A percentile compares a stretch with the other conserved stretches of the same genome.
Evolutionary conservation across 1,284 basidiomycete genomes (phyloP).

Genomic region (Volvariella surrecta): DNA sequence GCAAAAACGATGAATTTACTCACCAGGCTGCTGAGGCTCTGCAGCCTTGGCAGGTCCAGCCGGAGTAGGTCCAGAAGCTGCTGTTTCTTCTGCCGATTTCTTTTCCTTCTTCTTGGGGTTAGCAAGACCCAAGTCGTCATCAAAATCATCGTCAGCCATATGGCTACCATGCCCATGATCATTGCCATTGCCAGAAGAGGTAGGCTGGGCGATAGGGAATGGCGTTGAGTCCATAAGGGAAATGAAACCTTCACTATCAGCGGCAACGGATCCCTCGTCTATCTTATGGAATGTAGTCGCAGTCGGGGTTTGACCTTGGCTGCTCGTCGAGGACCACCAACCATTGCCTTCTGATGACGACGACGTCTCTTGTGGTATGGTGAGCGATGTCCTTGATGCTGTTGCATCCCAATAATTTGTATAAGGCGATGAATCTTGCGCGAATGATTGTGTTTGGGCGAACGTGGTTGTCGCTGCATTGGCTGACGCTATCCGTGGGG

Average conservation of each 20-base stretch:
- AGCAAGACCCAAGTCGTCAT: constrained; percentile 88
- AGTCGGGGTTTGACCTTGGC: constrained; percentile 56
- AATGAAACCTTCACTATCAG: constrained; percentile 61
- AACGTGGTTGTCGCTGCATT: constrained; percentile 41
- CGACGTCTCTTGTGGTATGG: constrained; percentile 22
- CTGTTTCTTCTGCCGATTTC: constrained; percentile 18
- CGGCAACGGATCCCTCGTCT: constrained; percentile 28
- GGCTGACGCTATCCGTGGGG: constrained; percentile 43
- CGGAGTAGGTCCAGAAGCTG: constrained; percentile 13
- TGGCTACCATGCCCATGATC: constrained; percentile 10
- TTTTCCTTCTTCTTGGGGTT: constrained; percentile 43
- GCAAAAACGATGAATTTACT: constrained; percentile 9
- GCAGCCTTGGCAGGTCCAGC: constrained; percentile 8
- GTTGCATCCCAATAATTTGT: background rate
- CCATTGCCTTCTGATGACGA: constrained; percentile 29
- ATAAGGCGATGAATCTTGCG: background rate
- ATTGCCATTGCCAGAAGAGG: background rate
- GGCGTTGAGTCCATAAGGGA: constrained; percentile 75
- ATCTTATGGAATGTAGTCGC: constrained; percentile 52
- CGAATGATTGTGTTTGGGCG: constrained; percentile 32
- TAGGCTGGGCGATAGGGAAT: constrained; percentile 24
- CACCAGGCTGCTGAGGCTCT: constrained; percentile 28
- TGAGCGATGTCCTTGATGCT: constrained; percentile 17
- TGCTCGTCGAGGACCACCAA: constrained; percentile 55
- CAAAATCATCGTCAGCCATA: constrained; percentile 52